Conservation (phyloP, 331 rosid species). For the Rosa hybrid region DNA sequence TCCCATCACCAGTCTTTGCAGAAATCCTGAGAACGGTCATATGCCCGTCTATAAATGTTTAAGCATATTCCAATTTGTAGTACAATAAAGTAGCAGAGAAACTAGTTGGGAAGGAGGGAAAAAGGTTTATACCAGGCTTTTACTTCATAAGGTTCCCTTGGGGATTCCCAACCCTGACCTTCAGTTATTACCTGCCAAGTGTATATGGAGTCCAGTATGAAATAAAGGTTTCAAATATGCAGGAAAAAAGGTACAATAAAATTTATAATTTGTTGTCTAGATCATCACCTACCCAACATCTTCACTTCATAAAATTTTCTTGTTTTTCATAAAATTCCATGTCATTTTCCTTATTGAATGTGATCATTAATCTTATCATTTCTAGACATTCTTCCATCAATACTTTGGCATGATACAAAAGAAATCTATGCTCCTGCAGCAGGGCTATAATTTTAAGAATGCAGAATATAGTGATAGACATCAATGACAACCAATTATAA, state of each 20-base stretch:
- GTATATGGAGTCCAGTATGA: conserved; percentile 4
- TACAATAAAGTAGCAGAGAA: conserved; percentile 16
- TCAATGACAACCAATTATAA: neutral
- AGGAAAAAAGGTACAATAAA: neutral
- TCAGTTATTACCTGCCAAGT: conserved; percentile 59
- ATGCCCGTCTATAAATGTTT: conserved; percentile 29
- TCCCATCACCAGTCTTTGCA: conserved; percentile 69
- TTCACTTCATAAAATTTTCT: neutral
- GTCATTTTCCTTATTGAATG: neutral
- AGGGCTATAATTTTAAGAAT: neutral
- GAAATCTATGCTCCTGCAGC: neutral
- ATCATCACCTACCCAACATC: neutral
- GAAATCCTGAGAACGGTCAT: conserved; percentile 66
- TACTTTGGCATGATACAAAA: neutral
- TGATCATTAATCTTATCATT: neutral
- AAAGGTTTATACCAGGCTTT: conserved; percentile 71
- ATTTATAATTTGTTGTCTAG: neutral
- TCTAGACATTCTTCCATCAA: neutral
- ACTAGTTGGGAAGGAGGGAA: conserved; percentile 3
- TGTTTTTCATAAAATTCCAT: neutral
- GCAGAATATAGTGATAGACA: neutral
- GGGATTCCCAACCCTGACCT: conserved; percentile 98
- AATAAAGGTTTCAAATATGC: neutral
- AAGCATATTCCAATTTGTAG: conserved; percentile 18
- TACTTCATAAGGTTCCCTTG: conserved; percentile 96